phyloP scores from a whole-genome alignment of 2,329 filamentous ascomycete species.

The Fusarium nurragi region DNA sequence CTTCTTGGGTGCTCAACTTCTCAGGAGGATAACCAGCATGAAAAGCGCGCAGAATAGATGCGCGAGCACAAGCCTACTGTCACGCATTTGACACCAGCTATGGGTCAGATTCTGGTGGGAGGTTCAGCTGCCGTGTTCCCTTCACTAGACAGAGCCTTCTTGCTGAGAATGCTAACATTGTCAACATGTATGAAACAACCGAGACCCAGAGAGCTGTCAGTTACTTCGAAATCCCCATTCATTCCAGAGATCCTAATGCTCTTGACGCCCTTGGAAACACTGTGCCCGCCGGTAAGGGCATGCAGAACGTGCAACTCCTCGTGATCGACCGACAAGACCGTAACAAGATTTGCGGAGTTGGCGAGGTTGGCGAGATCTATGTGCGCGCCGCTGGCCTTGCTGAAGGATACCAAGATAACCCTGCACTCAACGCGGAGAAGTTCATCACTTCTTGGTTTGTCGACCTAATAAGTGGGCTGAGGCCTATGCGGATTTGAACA shows the following conservation, averaged over 20 bases:
- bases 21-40: constrained; percentile 85
- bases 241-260: constrained; percentile 65
- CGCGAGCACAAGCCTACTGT: constrained; percentile 76
- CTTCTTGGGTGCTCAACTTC: constrained; percentile 84
- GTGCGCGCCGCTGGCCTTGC: constrained; percentile 85
- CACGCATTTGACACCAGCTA: constrained; percentile 91
- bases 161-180: constrained; percentile 71
- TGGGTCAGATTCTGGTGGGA: constrained; percentile 94
- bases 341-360: constrained; percentile 77
- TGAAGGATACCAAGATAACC: constrained; percentile 76
- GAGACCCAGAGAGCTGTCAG: constrained; percentile 70
- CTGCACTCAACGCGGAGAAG: constrained; percentile 72
- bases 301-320: constrained; percentile 88
- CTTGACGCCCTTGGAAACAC: constrained; percentile 67
- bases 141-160: constrained; percentile 75
- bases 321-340: constrained; percentile 77
- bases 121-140: constrained; percentile 78
- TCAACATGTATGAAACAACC: constrained; percentile 48
- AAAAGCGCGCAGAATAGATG: constrained; percentile 85
- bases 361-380: constrained; percentile 86
- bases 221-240: constrained; percentile 80
- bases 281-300: constrained; percentile 85
- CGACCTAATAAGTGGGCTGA: constrained; percentile 75
- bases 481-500: constrained; percentile 64
- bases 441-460: constrained; percentile 90